A percentile compares a stretch with the other conserved stretches of the same genome.
These are phyloP conservation scores for Rubia balearica DNA, from an alignment of 305 asterid species.

Conservation along the genomic window DNA sequence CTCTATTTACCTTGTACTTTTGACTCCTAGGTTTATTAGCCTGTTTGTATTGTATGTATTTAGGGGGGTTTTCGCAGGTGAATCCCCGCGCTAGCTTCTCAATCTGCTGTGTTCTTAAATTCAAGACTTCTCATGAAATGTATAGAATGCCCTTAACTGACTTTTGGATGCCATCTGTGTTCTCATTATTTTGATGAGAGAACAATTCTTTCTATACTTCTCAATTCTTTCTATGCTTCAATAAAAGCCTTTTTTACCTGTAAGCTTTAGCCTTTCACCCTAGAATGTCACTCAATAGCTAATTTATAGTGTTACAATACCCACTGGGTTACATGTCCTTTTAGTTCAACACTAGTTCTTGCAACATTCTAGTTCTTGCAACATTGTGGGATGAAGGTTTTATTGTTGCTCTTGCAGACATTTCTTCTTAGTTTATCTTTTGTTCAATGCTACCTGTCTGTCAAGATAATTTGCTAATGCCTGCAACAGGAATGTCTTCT, in stretches of 20 bases:
- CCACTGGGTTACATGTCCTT: neutral
- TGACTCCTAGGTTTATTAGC: neutral
- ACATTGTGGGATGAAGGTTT: neutral
- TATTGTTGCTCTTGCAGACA: neutral
- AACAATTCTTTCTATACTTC: neutral
- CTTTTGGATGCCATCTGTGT: neutral
- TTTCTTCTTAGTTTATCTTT: neutral
- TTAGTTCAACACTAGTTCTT: neutral
- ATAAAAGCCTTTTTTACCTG: neutral
- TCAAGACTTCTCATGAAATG: neutral
- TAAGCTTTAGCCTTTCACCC: neutral
- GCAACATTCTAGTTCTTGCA: neutral
- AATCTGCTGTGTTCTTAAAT: neutral
- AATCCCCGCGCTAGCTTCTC: neutral
- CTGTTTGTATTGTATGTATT: neutral
- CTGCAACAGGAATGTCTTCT: conserved; percentile 30
- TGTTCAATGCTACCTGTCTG: neutral
- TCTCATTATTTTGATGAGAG: neutral
- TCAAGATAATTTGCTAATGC: neutral
- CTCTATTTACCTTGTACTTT: too few species aligned
- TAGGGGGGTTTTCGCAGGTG: neutral
- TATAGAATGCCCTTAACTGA: neutral
- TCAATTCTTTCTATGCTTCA: neutral
- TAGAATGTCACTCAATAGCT: neutral
- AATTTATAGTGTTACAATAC: neutral